These are phyloP conservation scores for Adansonia grandidieri DNA, from an alignment of 441 rosid species.

Conservation along the genomic window DNA sequence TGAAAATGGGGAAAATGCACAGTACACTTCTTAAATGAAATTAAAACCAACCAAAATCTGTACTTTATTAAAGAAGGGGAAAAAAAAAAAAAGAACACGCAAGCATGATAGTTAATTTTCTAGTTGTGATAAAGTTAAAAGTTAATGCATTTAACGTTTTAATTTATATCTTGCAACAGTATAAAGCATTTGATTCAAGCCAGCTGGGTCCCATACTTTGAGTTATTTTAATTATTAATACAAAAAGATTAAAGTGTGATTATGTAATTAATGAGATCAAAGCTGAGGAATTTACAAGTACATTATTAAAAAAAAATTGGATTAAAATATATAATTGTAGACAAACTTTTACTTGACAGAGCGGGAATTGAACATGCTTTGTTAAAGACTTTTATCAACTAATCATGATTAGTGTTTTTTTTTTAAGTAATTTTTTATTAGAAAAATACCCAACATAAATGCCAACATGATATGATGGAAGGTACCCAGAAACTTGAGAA, in stretches of 20 bases:
- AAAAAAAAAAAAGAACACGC: background rate
- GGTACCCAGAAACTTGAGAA: constrained; percentile 26
- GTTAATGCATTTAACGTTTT: background rate
- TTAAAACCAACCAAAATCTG: background rate
- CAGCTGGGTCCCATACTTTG: constrained; percentile 13
- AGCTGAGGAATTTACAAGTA: background rate
- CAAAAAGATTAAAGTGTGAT: background rate
- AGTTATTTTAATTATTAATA: background rate
- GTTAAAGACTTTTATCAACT: constrained; percentile 25
- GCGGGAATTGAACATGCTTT: constrained; percentile 11
- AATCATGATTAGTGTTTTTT: constrained; percentile 37
- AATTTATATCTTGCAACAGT: background rate
- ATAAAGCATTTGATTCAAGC: background rate
- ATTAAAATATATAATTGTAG: background rate
- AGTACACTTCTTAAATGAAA: too few species aligned
- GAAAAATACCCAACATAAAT: constrained; percentile 22
- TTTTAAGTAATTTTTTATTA: constrained; percentile 9
- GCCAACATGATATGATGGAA: constrained; percentile 35
- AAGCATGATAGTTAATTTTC: background rate
- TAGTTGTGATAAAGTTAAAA: background rate
- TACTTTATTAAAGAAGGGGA: background rate
- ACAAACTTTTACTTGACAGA: constrained; percentile 12
- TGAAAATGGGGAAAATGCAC: too few species aligned
- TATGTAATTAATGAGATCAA: background rate
- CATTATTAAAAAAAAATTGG: background rate